Evolutionary conservation across 2,329 filamentous ascomycete genomes (phyloP).

Genomic region (Aspergillus ochraceus): DNA sequence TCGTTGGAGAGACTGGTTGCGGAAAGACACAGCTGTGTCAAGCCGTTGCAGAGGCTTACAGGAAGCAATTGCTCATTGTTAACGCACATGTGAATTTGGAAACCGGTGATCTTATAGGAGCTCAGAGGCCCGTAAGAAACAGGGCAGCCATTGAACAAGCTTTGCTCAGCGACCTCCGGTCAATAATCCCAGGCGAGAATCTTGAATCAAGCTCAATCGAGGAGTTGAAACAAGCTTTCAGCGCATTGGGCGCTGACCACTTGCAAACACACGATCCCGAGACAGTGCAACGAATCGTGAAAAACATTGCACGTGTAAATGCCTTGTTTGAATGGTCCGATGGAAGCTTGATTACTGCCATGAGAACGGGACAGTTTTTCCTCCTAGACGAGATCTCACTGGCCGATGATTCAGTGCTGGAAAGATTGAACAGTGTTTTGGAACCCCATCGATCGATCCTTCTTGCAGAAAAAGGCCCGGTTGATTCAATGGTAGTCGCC

Average conservation of each 20-base stretch:
- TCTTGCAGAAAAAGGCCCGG: conserved; percentile 87
- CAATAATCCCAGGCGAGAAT: conserved; percentile 40
- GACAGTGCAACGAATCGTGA: conserved; percentile 45
- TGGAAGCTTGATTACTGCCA: conserved; percentile 87
- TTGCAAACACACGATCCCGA: conserved; percentile 50
- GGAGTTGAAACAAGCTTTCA: conserved; percentile 61
- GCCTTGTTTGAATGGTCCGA: conserved; percentile 96
- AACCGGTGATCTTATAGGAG: conserved; percentile 94
- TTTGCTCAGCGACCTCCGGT: conserved; percentile 62
- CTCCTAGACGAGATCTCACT: conserved; percentile 96
- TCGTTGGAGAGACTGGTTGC: conserved; percentile 95
- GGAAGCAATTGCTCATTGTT: conserved; percentile 78
- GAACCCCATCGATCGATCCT: conserved; percentile 84
- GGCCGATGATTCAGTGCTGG: conserved; percentile 94
- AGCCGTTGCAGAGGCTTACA: conserved; percentile 77
- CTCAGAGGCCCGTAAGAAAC: conserved; percentile 88
- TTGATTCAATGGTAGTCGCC: conserved; percentile 77
- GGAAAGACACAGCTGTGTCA: conserved; percentile 98
- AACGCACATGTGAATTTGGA: conserved; percentile 99
- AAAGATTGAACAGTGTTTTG: conserved; percentile 93
- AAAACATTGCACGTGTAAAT: conserved; percentile 65
- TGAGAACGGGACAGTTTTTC: conserved; percentile 88
- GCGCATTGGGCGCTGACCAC: conserved; percentile 49
- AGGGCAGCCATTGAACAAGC: conserved; percentile 69
- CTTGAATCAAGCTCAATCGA: conserved; percentile 48